These are phyloP conservation scores for Coniferiporia weirii DNA, from an alignment of 1,284 basidiomycete species.

Conservation along the genomic window DNA sequence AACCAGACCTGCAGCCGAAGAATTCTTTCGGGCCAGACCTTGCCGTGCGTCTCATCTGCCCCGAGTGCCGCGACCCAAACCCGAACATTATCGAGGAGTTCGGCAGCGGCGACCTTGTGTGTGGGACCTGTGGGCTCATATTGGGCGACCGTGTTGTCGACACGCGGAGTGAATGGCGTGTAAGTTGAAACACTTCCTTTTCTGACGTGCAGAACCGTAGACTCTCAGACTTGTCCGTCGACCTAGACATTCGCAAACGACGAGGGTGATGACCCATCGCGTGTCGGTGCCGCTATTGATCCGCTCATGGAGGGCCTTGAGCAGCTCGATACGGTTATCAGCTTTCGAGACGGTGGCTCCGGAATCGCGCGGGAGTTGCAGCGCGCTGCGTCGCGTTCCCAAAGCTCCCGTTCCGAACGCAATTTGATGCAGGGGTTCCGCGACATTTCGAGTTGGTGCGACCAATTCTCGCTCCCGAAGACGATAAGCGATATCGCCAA, in stretches of 20 bases:
- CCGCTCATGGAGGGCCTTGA: slow-evolving; percentile 92
- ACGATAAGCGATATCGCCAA: slow-evolving; percentile 95
- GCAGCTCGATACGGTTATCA: slow-evolving; percentile 91
- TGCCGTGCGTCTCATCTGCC: slow-evolving; percentile 88
- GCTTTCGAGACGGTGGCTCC: slow-evolving; percentile 90
- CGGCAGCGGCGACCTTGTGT: slow-evolving; percentile 95
- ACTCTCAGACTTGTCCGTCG: not conserved
- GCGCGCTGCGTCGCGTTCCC: slow-evolving; percentile 79
- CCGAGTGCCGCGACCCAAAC: slow-evolving; percentile 89
- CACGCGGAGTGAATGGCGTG: slow-evolving; percentile 96
- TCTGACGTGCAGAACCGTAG: slow-evolving; percentile 11
- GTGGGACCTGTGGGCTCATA: slow-evolving; percentile 93
- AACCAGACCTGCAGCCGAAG: slow-evolving; percentile 35
- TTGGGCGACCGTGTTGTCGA: slow-evolving; percentile 96
- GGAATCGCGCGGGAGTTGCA: slow-evolving; percentile 91
- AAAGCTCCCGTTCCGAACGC: slow-evolving; percentile 74
- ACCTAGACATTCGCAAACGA: slow-evolving; percentile 96
- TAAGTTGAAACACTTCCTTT: slow-evolving; percentile 42
- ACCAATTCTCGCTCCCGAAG: slow-evolving; percentile 92
- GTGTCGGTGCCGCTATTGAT: slow-evolving; percentile 95
- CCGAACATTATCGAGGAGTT: slow-evolving; percentile 97
- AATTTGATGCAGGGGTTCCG: slow-evolving; percentile 85
- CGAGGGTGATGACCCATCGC: slow-evolving; percentile 98
- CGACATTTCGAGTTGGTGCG: slow-evolving; percentile 90
- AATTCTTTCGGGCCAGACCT: slow-evolving; percentile 71